These are phyloP conservation scores for Vanilla planifolia DNA, from an alignment of 106 monocot genomes.

Conservation along the genomic window DNA sequence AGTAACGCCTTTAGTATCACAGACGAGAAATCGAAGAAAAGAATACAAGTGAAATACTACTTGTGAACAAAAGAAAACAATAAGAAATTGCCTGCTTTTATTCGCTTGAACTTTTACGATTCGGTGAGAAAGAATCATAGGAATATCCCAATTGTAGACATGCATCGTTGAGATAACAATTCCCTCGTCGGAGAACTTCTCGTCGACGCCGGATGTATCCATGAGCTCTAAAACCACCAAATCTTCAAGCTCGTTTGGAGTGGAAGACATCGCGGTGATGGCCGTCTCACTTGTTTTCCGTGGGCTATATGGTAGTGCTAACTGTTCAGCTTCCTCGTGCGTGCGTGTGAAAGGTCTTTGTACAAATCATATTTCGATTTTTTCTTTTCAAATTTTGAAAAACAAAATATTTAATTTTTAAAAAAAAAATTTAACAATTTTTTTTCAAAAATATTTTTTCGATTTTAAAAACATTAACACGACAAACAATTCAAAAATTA, in stretches of 20 bases:
- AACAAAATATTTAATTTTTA: too few species aligned
- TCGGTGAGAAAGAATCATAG: slow-evolving; percentile 12
- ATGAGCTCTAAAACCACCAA: slow-evolving; percentile 34
- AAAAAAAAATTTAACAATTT: too few species aligned
- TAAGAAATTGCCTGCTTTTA: slow-evolving; percentile 27
- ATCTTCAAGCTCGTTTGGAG: slow-evolving; percentile 8
- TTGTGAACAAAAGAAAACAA: background rate
- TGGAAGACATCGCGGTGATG: slow-evolving; percentile 14
- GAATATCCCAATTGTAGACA: slow-evolving; percentile 24
- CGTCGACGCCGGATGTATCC: slow-evolving; percentile 5
- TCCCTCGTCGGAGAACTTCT: slow-evolving; percentile 6
- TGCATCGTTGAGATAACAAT: slow-evolving; percentile 25
- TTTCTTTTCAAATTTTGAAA: too few species aligned
- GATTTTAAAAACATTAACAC: too few species aligned
- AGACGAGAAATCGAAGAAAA: background rate
- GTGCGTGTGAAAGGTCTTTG: too few species aligned
- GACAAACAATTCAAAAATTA: too few species aligned
- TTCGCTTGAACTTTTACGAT: slow-evolving; percentile 21
- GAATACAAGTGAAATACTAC: slow-evolving; percentile 8
- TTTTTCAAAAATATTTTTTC: too few species aligned
- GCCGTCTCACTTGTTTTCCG: background rate
- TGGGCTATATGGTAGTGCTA: background rate
- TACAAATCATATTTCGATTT: too few species aligned
- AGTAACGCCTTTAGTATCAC: background rate
- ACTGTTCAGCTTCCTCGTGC: too few species aligned